These are phyloP conservation scores for Rhodotorula sp. DNA, from an alignment of 1,284 basidiomycete genomes.

Conservation along the genomic window DNA sequence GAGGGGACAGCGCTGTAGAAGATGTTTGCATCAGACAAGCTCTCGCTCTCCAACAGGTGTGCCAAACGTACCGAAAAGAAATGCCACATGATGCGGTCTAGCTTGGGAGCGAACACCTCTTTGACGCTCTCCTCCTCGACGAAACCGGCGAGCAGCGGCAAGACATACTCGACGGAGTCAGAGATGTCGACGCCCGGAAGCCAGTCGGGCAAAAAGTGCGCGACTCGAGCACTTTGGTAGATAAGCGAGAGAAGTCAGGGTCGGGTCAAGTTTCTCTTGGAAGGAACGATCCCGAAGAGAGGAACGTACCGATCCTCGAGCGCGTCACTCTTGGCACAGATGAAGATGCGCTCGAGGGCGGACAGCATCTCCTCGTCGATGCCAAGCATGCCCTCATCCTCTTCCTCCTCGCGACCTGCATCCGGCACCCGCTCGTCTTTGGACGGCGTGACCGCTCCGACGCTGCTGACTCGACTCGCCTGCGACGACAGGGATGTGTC, in stretches of 20 bases:
- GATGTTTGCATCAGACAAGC: background rate
- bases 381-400: conserved; percentile 14
- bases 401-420: background rate
- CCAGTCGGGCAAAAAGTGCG: conserved; percentile 70
- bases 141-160: conserved; percentile 81
- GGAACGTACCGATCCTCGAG: conserved; percentile 64
- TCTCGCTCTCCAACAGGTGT: too few relatives aligned
- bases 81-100: conserved; percentile 88
- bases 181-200: conserved; percentile 73
- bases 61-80: conserved; percentile 68
- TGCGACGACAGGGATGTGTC: conserved; percentile 1
- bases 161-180: conserved; percentile 90
- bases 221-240: conserved; percentile 66
- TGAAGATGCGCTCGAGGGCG: conserved; percentile 87
- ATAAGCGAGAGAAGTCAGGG: conserved; percentile 2
- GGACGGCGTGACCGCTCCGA: too few relatives aligned
- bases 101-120: conserved; percentile 79
- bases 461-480: too few relatives aligned
- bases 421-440: background rate
- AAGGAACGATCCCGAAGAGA: background rate
- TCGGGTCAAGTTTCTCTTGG: background rate
- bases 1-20: conserved; percentile 29
- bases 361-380: conserved; percentile 65
- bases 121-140: conserved; percentile 79
- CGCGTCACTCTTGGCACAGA: conserved; percentile 82